Base-by-base conservation (phyloP, 306 rosid species). In the Canavalia ensiformis region DNA sequence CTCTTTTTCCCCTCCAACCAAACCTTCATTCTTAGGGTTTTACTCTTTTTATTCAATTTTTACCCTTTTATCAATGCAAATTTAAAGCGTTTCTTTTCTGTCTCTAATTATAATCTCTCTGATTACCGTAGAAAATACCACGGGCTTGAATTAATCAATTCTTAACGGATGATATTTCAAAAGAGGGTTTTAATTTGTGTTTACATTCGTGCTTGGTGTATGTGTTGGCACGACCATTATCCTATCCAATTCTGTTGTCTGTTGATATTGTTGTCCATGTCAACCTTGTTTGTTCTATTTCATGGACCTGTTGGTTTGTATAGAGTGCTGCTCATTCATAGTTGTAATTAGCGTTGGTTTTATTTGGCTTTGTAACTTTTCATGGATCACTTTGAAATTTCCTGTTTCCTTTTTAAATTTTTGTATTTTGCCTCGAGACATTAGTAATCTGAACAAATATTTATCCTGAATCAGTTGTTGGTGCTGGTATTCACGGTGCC, bases 1-100 rank as follows among this genome's bases (percentile, higher is more conserved):
- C 25, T 8, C 12, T 2, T 8, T 46, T 46, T 46, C 2, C 6
- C 47, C 28, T 63, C 13, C 11, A 12, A 59, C 80, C 33, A 75
- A 30, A 7, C 55, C 55, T 31, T 46, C 46, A n/a, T 18, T 30
- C 37, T 56, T 74, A 74, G 79, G 79, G 68, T 74, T 74, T 74
- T 42, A 74, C 18, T 63, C n/a, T 34, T 35, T 49, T 49, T 49
- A 5, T 33, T 34, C 47, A 4, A 13, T 37, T 37, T 64, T 37
- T 7, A 0, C 42, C 66, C 25, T 31, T 59, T 59, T 59, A 59
- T n/a, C 30, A 3, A 9, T 0, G 41, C 1, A n/a, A 59, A 11
- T 59, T 8, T 11, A 7, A 0, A 44, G 4, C 0, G 34, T 62
- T 62, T 62, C 11, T 25, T 12, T 62, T 39, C 42, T 39, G 0